Evolutionary conservation across 257 asterid species (phyloP).

Genomic region (Salvia splendens): DNA sequence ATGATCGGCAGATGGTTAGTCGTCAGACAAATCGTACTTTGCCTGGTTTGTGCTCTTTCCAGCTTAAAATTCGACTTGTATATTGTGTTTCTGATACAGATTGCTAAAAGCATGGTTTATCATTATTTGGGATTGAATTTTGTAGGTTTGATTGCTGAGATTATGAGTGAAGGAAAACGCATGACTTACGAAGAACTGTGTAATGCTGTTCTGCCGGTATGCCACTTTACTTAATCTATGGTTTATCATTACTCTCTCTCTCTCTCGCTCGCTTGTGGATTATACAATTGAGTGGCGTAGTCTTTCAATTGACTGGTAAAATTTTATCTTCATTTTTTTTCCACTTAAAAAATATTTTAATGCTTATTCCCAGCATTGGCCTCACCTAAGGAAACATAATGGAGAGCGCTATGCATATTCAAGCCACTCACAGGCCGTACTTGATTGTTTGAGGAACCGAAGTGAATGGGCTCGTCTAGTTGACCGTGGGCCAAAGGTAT

Average conservation of each 20-base stretch:
- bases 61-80: neutral
- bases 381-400: slow-evolving; percentile 88
- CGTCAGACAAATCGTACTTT: slow-evolving; percentile 63
- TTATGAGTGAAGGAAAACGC: slow-evolving; percentile 87
- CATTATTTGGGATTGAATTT: slow-evolving; percentile 24
- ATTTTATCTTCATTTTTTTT: neutral
- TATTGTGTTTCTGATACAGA: slow-evolving; percentile 10
- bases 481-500: slow-evolving; percentile 97
- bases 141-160: slow-evolving; percentile 90
- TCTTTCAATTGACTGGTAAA: slow-evolving; percentile 17
- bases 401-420: slow-evolving; percentile 96
- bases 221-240: slow-evolving; percentile 30
- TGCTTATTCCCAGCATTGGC: slow-evolving; percentile 70
- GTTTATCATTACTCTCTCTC: no score
- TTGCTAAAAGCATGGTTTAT: slow-evolving; percentile 15
- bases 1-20: slow-evolving; percentile 55
- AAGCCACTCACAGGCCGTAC: slow-evolving; percentile 95
- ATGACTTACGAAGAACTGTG: slow-evolving; percentile 90
- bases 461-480: slow-evolving; percentile 95
- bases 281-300: slow-evolving; percentile 1
- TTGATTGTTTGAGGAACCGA: slow-evolving; percentile 93
- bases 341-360: neutral
- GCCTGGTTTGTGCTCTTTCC: slow-evolving; percentile 61
- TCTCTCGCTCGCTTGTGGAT: slow-evolving; percentile 16
- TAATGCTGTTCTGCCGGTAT: slow-evolving; percentile 86